Evolutionary conservation across 805 yeast species (phyloP), one percentile per base, ranked within the genome.

Genomic region (Zygoascus biomembranicola): DNA sequence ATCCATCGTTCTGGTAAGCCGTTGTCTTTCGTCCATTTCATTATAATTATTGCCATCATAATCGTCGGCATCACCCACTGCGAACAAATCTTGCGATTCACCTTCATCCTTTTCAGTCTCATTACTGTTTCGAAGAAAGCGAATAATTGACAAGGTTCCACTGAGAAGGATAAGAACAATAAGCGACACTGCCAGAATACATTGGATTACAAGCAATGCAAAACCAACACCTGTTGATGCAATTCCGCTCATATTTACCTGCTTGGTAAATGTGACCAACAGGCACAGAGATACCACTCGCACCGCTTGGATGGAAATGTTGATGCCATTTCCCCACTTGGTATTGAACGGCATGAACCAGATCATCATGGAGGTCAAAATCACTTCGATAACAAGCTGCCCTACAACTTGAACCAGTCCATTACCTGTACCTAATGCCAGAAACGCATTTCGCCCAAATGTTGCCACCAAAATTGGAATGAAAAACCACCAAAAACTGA

Each of bases 401-500:
- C 70, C 69, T 16, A 63, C 55, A 9, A 67, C 63, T 49, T 68
- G 71, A 19, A 67, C 54, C 54, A 67, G 53, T 6, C 67, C 69
- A 41, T 65, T 59, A 13, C 69, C 69, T 26, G 64, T 59, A 6
- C 64, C 70, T 2, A 68, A 60, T 1, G 67, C 69, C 50, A 67
- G 56, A 45, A 68, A 64, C 18, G 70, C 69, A 49, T 64, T 65
- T 37, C 68, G 56, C 18, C 60, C 63, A 52, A 67, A 60, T 8
- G 65, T 54, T 1, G 62, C 64, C 11, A 49, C 43, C 19, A 64
- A 37, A 9, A 57, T 44, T 8, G 61, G 54, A 6, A 68, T 56
- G 48, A 68, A 67, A 43, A 63, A 61, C 70, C 70, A 68, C 70
- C 71, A 68, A 53, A 56, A 64, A 43, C 55, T 50, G 37, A 63